Percentiles rank a stretch among this genome's conserved stretches.
phyloP scores from a whole-genome alignment of 164 flowering plant genomes.

The Santalum album region DNA sequence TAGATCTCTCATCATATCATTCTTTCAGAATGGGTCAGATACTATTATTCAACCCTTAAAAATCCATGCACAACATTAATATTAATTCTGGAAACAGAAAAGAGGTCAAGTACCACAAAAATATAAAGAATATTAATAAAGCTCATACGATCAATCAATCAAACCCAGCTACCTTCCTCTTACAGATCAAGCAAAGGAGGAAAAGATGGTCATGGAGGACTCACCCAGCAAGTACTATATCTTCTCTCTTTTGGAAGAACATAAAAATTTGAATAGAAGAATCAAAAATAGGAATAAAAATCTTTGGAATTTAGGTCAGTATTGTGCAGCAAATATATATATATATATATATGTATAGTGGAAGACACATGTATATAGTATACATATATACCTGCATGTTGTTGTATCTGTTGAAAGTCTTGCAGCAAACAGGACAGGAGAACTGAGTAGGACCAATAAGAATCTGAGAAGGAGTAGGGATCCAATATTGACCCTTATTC shows the following conservation, averaged over 20 bases:
- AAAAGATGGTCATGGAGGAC: too few species aligned
- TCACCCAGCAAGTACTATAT: too few species aligned
- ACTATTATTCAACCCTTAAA: slow-evolving; percentile 16
- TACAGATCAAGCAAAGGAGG: slow-evolving; percentile 11
- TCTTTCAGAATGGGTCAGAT: slow-evolving; percentile 14
- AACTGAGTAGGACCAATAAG: slow-evolving; percentile 72
- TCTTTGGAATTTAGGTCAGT: too few species aligned
- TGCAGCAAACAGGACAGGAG: slow-evolving; percentile 69
- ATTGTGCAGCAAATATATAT: too few species aligned
- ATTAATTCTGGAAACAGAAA: too few species aligned
- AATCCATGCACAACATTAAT: too few species aligned
- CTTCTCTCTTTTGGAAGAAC: too few species aligned
- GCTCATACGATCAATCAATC: background rate
- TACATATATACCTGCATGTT: slow-evolving; percentile 53
- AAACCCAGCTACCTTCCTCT: background rate
- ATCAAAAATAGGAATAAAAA: too few species aligned
- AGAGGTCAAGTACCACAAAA: background rate
- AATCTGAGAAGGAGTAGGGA: slow-evolving; percentile 76
- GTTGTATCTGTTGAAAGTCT: slow-evolving; percentile 72
- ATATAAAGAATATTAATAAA: slow-evolving; percentile 5
- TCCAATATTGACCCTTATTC: slow-evolving; percentile 68
- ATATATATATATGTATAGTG: too few species aligned
- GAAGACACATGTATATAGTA: background rate
- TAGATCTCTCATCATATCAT: slow-evolving; percentile 21
- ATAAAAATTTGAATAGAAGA: too few species aligned